These are phyloP conservation scores for Leccinum obscurum DNA, from an alignment of 768 basidiomycete genomes.

Conservation along the genomic window DNA sequence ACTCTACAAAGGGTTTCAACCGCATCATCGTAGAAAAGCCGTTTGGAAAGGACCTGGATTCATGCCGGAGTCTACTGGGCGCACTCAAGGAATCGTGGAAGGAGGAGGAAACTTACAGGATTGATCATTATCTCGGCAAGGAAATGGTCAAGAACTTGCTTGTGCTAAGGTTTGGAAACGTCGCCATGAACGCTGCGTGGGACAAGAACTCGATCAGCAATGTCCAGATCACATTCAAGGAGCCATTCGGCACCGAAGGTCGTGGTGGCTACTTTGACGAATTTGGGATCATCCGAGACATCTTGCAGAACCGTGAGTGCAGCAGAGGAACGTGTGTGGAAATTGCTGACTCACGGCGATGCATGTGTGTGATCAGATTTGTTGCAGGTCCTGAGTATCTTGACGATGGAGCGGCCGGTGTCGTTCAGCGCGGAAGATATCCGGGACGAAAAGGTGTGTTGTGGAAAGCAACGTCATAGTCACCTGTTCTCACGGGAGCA, in stretches of 20 bases:
- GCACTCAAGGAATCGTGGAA: slow-evolving; percentile 86
- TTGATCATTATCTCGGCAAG: slow-evolving; percentile 99
- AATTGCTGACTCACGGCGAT: slow-evolving; percentile 15
- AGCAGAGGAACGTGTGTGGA: slow-evolving; percentile 3
- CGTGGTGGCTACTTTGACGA: slow-evolving; percentile 99
- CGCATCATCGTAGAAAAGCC: slow-evolving; percentile 98
- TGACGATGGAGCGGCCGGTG: slow-evolving; percentile 98
- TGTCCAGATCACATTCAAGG: slow-evolving; percentile 99
- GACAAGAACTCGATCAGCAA: slow-evolving; percentile 96
- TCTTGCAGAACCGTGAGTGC: slow-evolving; percentile 94
- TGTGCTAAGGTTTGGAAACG: slow-evolving; percentile 92
- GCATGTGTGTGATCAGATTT: slow-evolving; percentile 58
- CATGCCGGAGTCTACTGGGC: slow-evolving; percentile 73
- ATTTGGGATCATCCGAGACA: slow-evolving; percentile 98
- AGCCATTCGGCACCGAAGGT: slow-evolving; percentile 99
- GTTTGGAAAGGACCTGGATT: slow-evolving; percentile 92
- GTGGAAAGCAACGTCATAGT: slow-evolving; percentile 2
- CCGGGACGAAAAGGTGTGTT: slow-evolving; percentile 90
- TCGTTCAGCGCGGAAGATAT: slow-evolving; percentile 98
- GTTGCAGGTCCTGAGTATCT: slow-evolving; percentile 89
- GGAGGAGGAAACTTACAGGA: slow-evolving; percentile 98
- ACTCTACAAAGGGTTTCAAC: slow-evolving; percentile 70
- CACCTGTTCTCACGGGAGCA: slow-evolving; percentile 17
- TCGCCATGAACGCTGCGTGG: slow-evolving; percentile 86
- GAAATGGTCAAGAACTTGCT: slow-evolving; percentile 99